A percentile compares a stretch with the other conserved stretches of the same genome.
Conservation (phyloP, 768 basidiomycete species). For the Lactifluus echinatus region DNA sequence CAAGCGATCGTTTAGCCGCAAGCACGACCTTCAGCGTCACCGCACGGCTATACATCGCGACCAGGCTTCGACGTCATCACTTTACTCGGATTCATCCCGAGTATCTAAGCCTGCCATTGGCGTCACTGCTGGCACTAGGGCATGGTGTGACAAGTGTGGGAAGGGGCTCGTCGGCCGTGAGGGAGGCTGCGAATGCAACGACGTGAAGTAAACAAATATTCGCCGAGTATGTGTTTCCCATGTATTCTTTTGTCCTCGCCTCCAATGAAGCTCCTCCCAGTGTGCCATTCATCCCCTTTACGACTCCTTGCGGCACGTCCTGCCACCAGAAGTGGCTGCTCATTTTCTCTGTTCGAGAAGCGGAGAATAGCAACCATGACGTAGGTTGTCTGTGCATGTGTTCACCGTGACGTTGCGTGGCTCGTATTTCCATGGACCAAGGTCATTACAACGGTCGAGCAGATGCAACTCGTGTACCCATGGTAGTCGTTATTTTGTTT, state of each 20-base stretch:
- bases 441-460: neutral
- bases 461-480: neutral
- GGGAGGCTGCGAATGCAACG: slow-evolving; percentile 37
- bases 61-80: slow-evolving; percentile 21
- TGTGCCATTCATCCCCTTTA: neutral
- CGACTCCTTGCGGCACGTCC: slow-evolving; percentile 16
- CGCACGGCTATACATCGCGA: slow-evolving; percentile 66
- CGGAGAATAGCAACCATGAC: slow-evolving; percentile 23
- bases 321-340: slow-evolving; percentile 21
- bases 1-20: slow-evolving; percentile 85
- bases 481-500: neutral
- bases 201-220: slow-evolving; percentile 49
- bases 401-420: neutral
- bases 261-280: neutral
- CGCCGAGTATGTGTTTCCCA: too few species aligned
- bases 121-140: slow-evolving; percentile 12
- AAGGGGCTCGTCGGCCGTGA: slow-evolving; percentile 22
- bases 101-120: slow-evolving; percentile 14
- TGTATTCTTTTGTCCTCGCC: neutral
- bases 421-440: neutral
- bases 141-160: slow-evolving; percentile 24
- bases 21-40: slow-evolving; percentile 90
- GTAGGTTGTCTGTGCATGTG: slow-evolving; percentile 13
- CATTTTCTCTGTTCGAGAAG: slow-evolving; percentile 21
- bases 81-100: slow-evolving; percentile 18